These are phyloP conservation scores for Naganishia cerealis DNA, from an alignment of 1,284 basidiomycete species.

Conservation along the genomic window DNA sequence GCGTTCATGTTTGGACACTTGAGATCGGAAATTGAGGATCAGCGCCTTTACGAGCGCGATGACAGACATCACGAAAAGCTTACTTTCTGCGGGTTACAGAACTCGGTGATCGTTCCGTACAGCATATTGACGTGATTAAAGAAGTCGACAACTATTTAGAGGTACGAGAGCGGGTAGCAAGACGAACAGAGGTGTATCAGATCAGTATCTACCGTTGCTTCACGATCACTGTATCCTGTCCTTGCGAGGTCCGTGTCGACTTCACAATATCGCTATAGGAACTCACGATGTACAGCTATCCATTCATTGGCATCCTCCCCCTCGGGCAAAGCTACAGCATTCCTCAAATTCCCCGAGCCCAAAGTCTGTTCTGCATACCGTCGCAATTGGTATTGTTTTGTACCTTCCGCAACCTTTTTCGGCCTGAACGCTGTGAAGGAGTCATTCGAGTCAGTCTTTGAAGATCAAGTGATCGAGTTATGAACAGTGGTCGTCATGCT, in stretches of 20 bases:
- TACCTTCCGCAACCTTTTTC: conserved; percentile 90
- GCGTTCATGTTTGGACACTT: conserved; percentile 99
- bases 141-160: conserved; percentile 76
- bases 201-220: not conserved
- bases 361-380: conserved; percentile 96
- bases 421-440: conserved; percentile 76
- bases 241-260: not conserved
- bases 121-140: conserved; percentile 96
- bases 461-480: not conserved
- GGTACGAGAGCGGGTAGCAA: too few relatives aligned
- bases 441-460: not conserved
- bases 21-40: not conserved
- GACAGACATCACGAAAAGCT: conserved; percentile 30
- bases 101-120: conserved; percentile 93
- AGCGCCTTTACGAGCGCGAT: too few relatives aligned
- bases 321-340: conserved; percentile 86
- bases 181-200: too few relatives aligned
- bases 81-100: conserved; percentile 89
- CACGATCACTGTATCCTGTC: not conserved
- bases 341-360: conserved; percentile 86
- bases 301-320: conserved; percentile 94
- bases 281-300: conserved; percentile 90
- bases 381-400: conserved; percentile 93
- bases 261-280: not conserved
- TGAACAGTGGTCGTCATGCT: not conserved